Conservation (phyloP, 768 basidiomycete species). For the Amanita thiersii region DNA sequence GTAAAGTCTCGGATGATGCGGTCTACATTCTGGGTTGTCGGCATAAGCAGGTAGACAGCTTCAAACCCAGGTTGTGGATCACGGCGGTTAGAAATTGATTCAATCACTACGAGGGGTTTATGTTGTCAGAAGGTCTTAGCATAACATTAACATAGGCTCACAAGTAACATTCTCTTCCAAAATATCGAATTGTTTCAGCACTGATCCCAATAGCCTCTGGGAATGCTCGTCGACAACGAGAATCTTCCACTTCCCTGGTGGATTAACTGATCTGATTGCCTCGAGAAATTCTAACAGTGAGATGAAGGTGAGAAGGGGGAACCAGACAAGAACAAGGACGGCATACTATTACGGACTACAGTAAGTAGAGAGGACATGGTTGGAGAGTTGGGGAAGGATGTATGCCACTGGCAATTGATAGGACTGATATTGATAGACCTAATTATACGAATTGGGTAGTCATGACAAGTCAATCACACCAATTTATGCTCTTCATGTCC, state of each 20-base stretch:
- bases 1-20: constrained; percentile 83
- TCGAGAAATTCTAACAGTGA: constrained; percentile 70
- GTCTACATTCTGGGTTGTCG: constrained; percentile 90
- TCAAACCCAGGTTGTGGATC: constrained; percentile 81
- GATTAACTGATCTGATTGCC: constrained; percentile 79
- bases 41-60: constrained; percentile 91
- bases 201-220: constrained; percentile 72
- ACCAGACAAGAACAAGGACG: constrained; percentile 1
- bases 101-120: constrained; percentile 61
- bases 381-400: not conserved
- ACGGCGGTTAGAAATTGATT: constrained; percentile 77
- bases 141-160: constrained; percentile 34
- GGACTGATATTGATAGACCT: too few species aligned
- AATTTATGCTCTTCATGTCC: not conserved
- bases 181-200: constrained; percentile 90
- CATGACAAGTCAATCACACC: not conserved
- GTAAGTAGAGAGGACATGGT: constrained; percentile 37
- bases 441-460: not conserved
- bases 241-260: constrained; percentile 91
- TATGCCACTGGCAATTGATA: not conserved
- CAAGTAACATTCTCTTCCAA: constrained; percentile 94
- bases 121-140: constrained; percentile 5
- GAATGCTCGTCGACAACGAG: constrained; percentile 94
- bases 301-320: not conserved
- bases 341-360: constrained; percentile 38